phyloP scores from a whole-genome alignment of 2,329 filamentous ascomycete genomes.

The Nakataea oryzae region DNA sequence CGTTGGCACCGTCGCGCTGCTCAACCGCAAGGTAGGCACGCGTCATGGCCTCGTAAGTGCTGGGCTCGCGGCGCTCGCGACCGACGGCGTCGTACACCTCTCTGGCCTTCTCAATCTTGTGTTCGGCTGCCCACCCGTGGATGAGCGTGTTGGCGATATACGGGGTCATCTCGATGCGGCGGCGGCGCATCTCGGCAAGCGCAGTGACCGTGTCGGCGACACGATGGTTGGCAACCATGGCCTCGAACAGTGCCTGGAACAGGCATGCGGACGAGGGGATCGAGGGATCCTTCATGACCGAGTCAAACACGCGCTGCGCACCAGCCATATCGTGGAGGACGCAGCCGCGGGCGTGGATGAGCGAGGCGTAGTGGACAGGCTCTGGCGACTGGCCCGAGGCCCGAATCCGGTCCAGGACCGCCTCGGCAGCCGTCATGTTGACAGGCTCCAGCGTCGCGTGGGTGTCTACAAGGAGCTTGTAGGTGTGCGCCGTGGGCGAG shows the following conservation, averaged over 20 bases:
- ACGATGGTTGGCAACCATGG: slow-evolving; percentile 89
- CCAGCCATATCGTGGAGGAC: slow-evolving; percentile 84
- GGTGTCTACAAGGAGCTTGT: slow-evolving; percentile 93
- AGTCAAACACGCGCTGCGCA: slow-evolving; percentile 72
- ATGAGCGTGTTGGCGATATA: slow-evolving; percentile 99
- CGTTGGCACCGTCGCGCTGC: slow-evolving; percentile 64
- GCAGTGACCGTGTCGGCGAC: slow-evolving; percentile 67
- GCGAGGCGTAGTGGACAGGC: slow-evolving; percentile 87
- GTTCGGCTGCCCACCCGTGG: slow-evolving; percentile 85
- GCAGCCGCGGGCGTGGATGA: slow-evolving; percentile 93
- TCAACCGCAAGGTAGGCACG: slow-evolving; percentile 81
- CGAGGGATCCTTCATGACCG: slow-evolving; percentile 56
- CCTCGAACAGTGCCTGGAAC: slow-evolving; percentile 94
- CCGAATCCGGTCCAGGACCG: slow-evolving; percentile 69
- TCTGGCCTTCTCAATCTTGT: slow-evolving; percentile 69
- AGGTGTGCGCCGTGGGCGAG: slow-evolving; percentile 86
- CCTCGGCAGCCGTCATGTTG: slow-evolving; percentile 78
- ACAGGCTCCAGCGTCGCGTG: slow-evolving; percentile 89
- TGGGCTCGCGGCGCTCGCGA: slow-evolving; percentile 76
- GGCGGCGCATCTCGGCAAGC: slow-evolving; percentile 63
- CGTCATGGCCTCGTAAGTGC: slow-evolving; percentile 98
- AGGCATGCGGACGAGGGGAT: slow-evolving; percentile 72
- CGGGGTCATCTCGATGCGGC: slow-evolving; percentile 75
- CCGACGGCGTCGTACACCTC: slow-evolving; percentile 72
- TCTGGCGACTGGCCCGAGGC: slow-evolving; percentile 67